A percentile compares a stretch with the other conserved stretches of the same genome.
Evolutionary conservation across 768 basidiomycete species (phyloP).

Genomic region (Tephrocybe sp.): DNA sequence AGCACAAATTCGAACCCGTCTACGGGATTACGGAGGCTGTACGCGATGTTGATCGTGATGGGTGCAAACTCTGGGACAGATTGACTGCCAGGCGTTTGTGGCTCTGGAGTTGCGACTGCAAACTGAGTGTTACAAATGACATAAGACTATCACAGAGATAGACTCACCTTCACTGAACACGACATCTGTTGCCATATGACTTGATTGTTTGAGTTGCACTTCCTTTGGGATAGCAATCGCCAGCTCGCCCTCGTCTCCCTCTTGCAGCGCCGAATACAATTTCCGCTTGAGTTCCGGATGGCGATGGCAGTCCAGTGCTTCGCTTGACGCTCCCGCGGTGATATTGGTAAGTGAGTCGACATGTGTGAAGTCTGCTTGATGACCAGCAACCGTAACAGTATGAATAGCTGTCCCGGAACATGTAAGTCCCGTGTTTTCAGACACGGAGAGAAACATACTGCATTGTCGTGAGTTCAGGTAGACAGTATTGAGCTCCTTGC

Average conservation of each 20-base stretch:
- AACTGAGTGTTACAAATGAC: neutral
- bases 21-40: slow-evolving; percentile 78
- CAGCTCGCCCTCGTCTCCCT: slow-evolving; percentile 92
- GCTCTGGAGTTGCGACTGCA: slow-evolving; percentile 79
- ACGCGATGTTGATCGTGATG: slow-evolving; percentile 73
- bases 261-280: slow-evolving; percentile 86
- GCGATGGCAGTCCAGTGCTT: slow-evolving; percentile 76
- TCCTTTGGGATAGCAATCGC: slow-evolving; percentile 84
- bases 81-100: slow-evolving; percentile 58
- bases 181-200: slow-evolving; percentile 40
- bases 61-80: slow-evolving; percentile 68
- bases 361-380: slow-evolving; percentile 76
- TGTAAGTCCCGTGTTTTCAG: slow-evolving; percentile 14
- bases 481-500: slow-evolving; percentile 75
- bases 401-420: slow-evolving; percentile 55
- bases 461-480: slow-evolving; percentile 90
- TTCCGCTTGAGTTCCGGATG: slow-evolving; percentile 94
- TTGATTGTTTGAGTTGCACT: slow-evolving; percentile 62
- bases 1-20: slow-evolving; percentile 86
- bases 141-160: neutral
- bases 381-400: slow-evolving; percentile 69
- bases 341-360: slow-evolving; percentile 73
- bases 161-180: slow-evolving; percentile 59
- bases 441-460: slow-evolving; percentile 48
- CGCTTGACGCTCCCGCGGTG: slow-evolving; percentile 48